Percentiles rank a stretch among this genome's conserved stretches.
phyloP scores from a whole-genome alignment of 768 basidiomycete species.

The Tricholoma bakamatsutake region DNA sequence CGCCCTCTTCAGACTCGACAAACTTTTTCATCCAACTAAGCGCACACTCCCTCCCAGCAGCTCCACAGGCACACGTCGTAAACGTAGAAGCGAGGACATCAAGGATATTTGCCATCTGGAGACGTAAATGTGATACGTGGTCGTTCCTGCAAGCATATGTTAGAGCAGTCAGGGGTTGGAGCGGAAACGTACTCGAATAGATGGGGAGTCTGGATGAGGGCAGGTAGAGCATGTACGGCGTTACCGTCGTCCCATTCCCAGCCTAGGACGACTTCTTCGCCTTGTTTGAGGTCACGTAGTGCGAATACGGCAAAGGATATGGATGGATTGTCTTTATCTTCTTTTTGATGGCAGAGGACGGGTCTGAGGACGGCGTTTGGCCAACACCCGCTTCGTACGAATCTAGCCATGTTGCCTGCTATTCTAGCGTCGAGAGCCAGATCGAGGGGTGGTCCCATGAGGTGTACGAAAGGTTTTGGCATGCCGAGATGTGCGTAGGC shows the following conservation, averaged over 20 bases:
- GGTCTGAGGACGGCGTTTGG: constrained; percentile 63
- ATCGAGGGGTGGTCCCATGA: constrained; percentile 71
- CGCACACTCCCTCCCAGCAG: constrained; percentile 43
- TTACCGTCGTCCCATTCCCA: constrained; percentile 99
- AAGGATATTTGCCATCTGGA: constrained; percentile 65
- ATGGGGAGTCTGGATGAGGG: constrained; percentile 51
- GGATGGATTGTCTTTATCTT: constrained; percentile 8
- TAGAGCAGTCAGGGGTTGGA: no score
- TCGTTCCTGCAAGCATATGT: constrained; percentile 28
- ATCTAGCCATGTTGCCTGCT: constrained; percentile 57
- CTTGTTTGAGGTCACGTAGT: constrained; percentile 59
- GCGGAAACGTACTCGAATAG: constrained; percentile 47
- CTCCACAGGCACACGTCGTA: constrained; percentile 69
- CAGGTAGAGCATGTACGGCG: constrained; percentile 73
- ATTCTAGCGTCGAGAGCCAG: constrained; percentile 77
- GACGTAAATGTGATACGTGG: constrained; percentile 47
- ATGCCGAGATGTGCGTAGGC: constrained; percentile 80
- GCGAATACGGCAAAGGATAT: constrained; percentile 75
- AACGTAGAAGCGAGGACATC: constrained; percentile 67
- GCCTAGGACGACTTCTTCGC: constrained; percentile 83
- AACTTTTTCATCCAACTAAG: constrained; percentile 60
- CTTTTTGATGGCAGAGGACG: constrained; percentile 29
- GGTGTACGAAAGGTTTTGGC: constrained; percentile 80
- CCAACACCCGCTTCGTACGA: constrained; percentile 58
- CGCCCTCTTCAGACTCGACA: constrained; percentile 29